phyloP scores from a whole-genome alignment of 2,329 filamentous ascomycete species.

The Ophiostoma himal-ulmi region DNA sequence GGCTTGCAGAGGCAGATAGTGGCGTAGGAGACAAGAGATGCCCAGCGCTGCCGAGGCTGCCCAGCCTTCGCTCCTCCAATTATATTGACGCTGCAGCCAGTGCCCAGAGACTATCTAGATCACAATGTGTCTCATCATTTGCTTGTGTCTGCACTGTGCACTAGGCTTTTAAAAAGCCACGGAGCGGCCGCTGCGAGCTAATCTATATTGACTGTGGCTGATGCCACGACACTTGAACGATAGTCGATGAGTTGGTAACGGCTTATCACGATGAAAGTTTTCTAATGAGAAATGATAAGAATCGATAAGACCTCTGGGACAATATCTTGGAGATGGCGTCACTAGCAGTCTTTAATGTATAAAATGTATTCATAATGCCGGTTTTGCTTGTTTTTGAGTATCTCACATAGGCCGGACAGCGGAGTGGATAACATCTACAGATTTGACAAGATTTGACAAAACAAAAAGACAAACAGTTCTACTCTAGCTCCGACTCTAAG shows the following conservation, averaged over 20 bases:
- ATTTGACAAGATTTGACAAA: not conserved
- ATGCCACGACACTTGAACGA: not conserved
- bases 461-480: not conserved
- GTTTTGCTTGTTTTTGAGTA: not conserved
- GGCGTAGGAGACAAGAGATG: constrained; percentile 4
- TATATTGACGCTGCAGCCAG: not conserved
- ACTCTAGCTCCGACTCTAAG: not conserved
- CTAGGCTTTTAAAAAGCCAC: not conserved
- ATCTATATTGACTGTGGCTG: not conserved
- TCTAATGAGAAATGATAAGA: too few relatives aligned
- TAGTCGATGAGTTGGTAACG: not conserved
- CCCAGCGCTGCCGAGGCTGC: constrained; percentile 3
- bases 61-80: constrained; percentile 1
- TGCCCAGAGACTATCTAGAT: constrained; percentile 2
- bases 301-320: not conserved
- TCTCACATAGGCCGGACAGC: not conserved
- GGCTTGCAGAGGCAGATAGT: not conserved
- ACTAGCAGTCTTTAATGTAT: not conserved
- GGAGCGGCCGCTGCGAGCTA: not conserved
- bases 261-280: not conserved
- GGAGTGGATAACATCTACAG: not conserved
- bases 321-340: not conserved
- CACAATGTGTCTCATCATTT: not conserved
- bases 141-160: not conserved
- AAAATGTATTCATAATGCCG: not conserved